A percentile compares a stretch with the other conserved stretches of the same genome.
Conservation (phyloP, 2,329 filamentous ascomycete species). For the Exophiala spinifera region DNA sequence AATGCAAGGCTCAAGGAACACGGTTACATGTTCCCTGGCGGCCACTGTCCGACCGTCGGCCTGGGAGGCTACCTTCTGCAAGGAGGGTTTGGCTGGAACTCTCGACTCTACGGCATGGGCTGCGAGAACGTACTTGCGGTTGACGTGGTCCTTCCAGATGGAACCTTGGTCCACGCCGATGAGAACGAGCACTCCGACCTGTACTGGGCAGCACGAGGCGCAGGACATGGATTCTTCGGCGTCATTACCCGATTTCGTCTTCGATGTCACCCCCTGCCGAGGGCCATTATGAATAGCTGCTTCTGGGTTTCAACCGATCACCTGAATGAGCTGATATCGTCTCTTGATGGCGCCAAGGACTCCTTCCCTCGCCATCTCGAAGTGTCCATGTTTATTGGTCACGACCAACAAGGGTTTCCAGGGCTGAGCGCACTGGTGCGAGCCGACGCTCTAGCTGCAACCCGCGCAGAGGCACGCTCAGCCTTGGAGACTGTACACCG, state of each 20-base stretch:
- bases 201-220: conserved; percentile 50
- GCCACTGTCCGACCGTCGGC: conserved; percentile 57
- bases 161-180: conserved; percentile 38
- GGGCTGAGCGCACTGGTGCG: too few relatives aligned
- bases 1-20: conserved; percentile 27
- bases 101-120: conserved; percentile 57
- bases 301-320: background rate
- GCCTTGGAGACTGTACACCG: too few relatives aligned
- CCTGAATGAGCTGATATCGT: background rate
- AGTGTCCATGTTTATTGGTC: conserved; percentile 1
- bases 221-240: conserved; percentile 52
- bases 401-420: background rate
- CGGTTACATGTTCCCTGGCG: conserved; percentile 51
- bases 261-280: background rate
- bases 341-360: background rate
- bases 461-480: too few relatives aligned
- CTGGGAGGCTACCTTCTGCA: conserved; percentile 57
- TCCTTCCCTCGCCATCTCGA: background rate
- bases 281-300: background rate
- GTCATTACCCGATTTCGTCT: conserved; percentile 54
- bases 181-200: conserved; percentile 45
- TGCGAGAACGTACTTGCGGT: conserved; percentile 48
- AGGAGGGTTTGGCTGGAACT: conserved; percentile 60
- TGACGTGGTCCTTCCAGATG: conserved; percentile 50
- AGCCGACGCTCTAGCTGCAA: too few relatives aligned